phyloP scores from a whole-genome alignment of 192 early-diverging fungal species.

The Rhizophagus prolifer region DNA sequence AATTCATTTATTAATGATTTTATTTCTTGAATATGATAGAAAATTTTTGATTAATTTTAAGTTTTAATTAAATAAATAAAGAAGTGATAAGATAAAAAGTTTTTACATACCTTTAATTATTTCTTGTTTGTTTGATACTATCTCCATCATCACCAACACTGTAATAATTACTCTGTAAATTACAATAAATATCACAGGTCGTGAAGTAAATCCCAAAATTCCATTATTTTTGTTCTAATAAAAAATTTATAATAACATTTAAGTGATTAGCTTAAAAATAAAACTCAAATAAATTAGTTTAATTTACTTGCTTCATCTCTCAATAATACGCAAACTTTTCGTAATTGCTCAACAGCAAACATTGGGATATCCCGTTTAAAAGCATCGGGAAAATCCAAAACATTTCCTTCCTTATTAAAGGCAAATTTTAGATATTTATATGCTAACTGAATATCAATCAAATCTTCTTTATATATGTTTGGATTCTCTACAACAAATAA shows the following conservation, averaged over 20 bases:
- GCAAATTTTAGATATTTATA: background rate
- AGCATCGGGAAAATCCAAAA: background rate
- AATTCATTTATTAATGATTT: background rate
- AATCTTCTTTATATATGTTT: slow-evolving; percentile 27
- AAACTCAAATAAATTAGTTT: background rate
- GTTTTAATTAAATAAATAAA: background rate
- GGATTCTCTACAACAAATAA: slow-evolving; percentile 25
- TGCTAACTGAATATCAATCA: slow-evolving; percentile 21
- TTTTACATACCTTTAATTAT: background rate
- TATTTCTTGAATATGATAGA: background rate
- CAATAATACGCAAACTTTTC: background rate
- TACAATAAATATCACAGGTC: background rate
- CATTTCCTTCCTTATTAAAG: background rate
- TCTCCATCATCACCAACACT: background rate
- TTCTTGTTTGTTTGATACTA: slow-evolving; percentile 5
- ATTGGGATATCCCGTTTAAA: background rate
- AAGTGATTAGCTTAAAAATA: background rate
- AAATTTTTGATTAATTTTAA: background rate
- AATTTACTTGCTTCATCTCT: background rate
- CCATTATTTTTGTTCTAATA: slow-evolving; percentile 6
- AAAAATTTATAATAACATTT: background rate
- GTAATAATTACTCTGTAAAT: slow-evolving; percentile 1
- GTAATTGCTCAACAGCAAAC: slow-evolving; percentile 13
- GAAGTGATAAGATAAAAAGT: background rate
- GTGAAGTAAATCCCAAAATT: slow-evolving; percentile 15